phyloP scores from a whole-genome alignment of 306 rosid species.

The Trichosanthes cucumerina region DNA sequence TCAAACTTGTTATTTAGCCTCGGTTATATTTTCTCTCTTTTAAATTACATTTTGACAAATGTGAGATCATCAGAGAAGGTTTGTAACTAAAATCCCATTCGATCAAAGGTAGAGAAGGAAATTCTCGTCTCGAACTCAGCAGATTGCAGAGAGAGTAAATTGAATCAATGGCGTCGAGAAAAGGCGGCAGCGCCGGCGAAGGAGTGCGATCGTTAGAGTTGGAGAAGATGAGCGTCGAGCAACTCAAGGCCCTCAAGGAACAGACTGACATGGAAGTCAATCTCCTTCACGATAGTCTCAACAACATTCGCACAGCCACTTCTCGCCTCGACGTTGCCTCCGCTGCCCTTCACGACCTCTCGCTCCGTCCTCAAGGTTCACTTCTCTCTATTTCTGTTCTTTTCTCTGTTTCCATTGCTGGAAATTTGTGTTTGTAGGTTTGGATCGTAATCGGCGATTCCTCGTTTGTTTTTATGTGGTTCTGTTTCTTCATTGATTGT shows the following conservation, averaged over 20 bases:
- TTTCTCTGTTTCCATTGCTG: neutral
- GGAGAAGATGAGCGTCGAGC: conserved; percentile 85
- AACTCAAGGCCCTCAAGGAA: conserved; percentile 67
- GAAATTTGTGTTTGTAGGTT: neutral
- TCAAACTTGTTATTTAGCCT: too few species aligned
- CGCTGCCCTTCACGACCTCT: conserved; percentile 71
- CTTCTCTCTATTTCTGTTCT: neutral
- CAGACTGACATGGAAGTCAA: conserved; percentile 76
- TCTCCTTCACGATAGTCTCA: conserved; percentile 76
- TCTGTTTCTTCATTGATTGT: neutral
- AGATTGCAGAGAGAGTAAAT: neutral
- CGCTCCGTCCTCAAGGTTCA: conserved; percentile 53
- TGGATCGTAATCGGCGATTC: neutral
- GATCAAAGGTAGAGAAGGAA: neutral
- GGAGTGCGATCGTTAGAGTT: conserved; percentile 20
- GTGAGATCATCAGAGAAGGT: too few species aligned
- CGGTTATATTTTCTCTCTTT: too few species aligned
- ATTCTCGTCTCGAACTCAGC: neutral
- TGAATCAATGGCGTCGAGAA: conserved; percentile 33
- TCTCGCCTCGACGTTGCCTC: conserved; percentile 75
- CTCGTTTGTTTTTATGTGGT: neutral
- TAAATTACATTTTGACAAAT: too few species aligned
- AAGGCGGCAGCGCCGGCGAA: conserved; percentile 15
- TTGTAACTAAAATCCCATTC: too few species aligned
- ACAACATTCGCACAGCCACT: conserved; percentile 83